A percentile compares a stretch with the other conserved stretches of the same genome.
Conservation (phyloP, 805 yeast species). For the Metschnikowia drakensbergensis region DNA sequence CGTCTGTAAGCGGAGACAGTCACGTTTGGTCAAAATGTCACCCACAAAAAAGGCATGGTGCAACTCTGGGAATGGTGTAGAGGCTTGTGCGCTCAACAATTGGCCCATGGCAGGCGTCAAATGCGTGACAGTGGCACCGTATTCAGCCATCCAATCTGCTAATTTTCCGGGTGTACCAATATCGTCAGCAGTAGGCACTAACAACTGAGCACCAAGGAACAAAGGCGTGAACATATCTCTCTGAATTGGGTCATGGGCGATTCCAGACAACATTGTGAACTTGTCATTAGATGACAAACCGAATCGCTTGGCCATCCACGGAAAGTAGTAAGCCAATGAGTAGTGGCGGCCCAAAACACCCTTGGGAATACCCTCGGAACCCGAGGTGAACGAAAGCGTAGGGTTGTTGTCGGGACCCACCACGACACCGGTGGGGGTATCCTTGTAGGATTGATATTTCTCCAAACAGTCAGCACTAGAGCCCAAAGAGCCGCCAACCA, state of each 20-base stretch:
- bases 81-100: conserved; percentile 90
- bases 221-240: conserved; percentile 98
- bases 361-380: conserved; percentile 97
- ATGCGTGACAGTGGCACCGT: conserved; percentile 94
- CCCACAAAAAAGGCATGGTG: conserved; percentile 99
- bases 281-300: conserved; percentile 72
- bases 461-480: conserved; percentile 47
- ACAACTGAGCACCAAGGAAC: conserved; percentile 87
- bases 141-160: conserved; percentile 94
- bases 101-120: conserved; percentile 99
- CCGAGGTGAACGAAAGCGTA: conserved; percentile 93
- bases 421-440: conserved; percentile 73
- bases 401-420: conserved; percentile 99
- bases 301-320: conserved; percentile 94
- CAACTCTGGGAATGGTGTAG: conserved; percentile 74
- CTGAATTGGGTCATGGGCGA: conserved; percentile 99
- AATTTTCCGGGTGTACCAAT: conserved; percentile 97
- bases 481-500: conserved; percentile 52
- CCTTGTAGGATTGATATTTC: conserved; percentile 42
- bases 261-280: conserved; percentile 97
- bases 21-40: conserved; percentile 94
- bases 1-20: conserved; percentile 87
- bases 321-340: conserved; percentile 94
- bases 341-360: conserved; percentile 98
- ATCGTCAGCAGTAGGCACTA: conserved; percentile 95